A percentile compares a stretch with the other conserved stretches of the same genome.
phyloP scores from a whole-genome alignment of 352 stramenopile genomes.

The Pelagophyceae sp. region DNA sequence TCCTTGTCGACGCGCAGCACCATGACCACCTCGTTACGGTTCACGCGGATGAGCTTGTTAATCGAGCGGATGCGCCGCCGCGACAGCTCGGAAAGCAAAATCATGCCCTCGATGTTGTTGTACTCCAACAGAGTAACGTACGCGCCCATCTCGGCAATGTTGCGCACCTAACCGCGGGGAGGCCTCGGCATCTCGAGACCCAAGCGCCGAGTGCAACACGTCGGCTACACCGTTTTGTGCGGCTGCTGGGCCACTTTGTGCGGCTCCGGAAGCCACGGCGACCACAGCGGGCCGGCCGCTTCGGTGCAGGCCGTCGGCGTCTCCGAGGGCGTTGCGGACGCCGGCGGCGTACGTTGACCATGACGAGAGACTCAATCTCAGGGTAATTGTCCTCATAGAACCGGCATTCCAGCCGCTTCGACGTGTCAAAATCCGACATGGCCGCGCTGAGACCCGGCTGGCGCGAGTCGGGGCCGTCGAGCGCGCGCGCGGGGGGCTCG shows the following conservation, averaged over 20 bases:
- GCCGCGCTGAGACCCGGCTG: too few species aligned
- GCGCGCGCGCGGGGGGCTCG: too few species aligned
- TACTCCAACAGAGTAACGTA: slow-evolving; percentile 99
- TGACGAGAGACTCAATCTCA: slow-evolving; percentile 94
- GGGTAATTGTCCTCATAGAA: slow-evolving; percentile 79
- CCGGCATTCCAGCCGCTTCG: slow-evolving; percentile 62
- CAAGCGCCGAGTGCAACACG: too few species aligned
- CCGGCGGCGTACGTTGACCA: slow-evolving; percentile 63
- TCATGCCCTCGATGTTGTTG: slow-evolving; percentile 99
- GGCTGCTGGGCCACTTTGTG: too few species aligned
- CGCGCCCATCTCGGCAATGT: slow-evolving; percentile 98
- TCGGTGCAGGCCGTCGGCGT: slow-evolving; percentile 4
- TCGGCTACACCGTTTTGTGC: too few species aligned
- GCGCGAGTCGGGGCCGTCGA: too few species aligned
- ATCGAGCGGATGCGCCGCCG: slow-evolving; percentile 97
- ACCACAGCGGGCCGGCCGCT: too few species aligned
- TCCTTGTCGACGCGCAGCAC: slow-evolving; percentile 99
- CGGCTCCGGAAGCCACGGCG: too few species aligned
- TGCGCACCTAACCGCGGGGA: slow-evolving; percentile 40
- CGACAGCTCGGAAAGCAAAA: slow-evolving; percentile 96
- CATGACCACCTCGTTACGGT: slow-evolving; percentile 98
- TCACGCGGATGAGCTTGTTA: slow-evolving; percentile 99
- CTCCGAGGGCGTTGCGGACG: slow-evolving; percentile 22
- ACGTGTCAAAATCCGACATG: slow-evolving; percentile 35
- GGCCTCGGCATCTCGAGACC: too few species aligned